Evolutionary conservation across 2,329 filamentous ascomycete genomes (phyloP), one percentile per base, ranked within the genome.

Genomic region (Arthrinium phaeospermum): DNA sequence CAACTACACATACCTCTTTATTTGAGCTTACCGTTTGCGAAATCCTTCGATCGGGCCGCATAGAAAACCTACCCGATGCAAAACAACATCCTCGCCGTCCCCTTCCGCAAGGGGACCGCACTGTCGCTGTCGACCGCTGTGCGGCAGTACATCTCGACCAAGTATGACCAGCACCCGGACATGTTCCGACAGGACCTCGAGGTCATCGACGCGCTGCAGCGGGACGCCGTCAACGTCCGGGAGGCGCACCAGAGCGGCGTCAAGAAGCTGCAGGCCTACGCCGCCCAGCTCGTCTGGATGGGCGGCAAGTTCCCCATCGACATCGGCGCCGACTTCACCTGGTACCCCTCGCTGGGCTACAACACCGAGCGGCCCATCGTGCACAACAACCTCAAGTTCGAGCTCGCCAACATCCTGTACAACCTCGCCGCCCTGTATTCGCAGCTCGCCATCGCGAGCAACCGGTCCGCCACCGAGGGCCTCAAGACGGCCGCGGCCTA

Each of bases 91-190:
- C 89, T 97, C 71, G 91, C 92, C 80, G 87, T 98, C 74, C 95
- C 96, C 12, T 98, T 98, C 83, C 94, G 96, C 78, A 93, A 92
- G 80, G 96, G 95, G 70, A 91, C 93, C 75, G 88, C 92, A 72
- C 87, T 98, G 53, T 93, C 92, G 73, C 89, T 98, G 74, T 93
- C 94, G 71, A 87, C 90, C 74, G 93, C 95, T 69, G 95, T 99
- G 81, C 94, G 94, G 75, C 92, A 96, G 81, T 98, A 99, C 85
- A 98, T 99, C 79, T 97, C 95, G 74, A 92, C 91, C 82, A 98
- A 98, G 88, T 98, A 98, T 92, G 96, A 98, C 83, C 96, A 99
- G 82, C 96, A 98, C 81, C 96, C 96, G 46, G 95, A 98, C 82
- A 97, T 98, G 92, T 99, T 99, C 83, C 90, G 91, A 75, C 89